Conservation (phyloP, 345 rosid genomes). For the Carallia brachiata region DNA sequence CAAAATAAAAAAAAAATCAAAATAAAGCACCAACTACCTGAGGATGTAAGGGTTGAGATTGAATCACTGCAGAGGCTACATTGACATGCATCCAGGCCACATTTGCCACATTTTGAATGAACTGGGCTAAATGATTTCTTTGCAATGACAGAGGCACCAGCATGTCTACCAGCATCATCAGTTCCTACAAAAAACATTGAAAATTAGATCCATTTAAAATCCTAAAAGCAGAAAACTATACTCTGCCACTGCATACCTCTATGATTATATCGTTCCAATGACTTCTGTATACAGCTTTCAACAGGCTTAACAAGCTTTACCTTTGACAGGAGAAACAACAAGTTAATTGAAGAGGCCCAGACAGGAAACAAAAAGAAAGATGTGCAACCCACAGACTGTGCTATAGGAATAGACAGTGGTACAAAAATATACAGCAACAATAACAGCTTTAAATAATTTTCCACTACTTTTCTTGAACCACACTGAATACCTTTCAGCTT, state of each 20-base stretch:
- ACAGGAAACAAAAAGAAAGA: no score
- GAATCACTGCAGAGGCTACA: conserved; percentile 39
- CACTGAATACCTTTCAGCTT: no score
- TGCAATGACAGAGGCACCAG: conserved; percentile 23
- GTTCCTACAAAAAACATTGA: conserved; percentile 32
- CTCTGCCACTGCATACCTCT: conserved; percentile 60
- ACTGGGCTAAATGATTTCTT: conserved; percentile 28
- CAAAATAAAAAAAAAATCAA: not conserved
- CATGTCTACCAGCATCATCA: conserved; percentile 25
- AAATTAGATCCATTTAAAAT: conserved; percentile 31
- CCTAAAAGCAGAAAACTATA: conserved; percentile 38
- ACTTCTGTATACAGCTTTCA: conserved; percentile 26
- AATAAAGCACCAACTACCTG: conserved; percentile 32
- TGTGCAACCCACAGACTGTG: no score
- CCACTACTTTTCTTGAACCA: no score
- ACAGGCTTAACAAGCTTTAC: conserved; percentile 37
- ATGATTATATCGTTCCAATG: conserved; percentile 16
- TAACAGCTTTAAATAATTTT: no score
- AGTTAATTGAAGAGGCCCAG: no score
- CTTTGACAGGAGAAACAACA: conserved; percentile 20
- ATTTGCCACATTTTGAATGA: conserved; percentile 42
- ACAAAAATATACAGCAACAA: no score
- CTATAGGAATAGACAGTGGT: no score
- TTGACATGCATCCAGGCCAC: conserved; percentile 34
- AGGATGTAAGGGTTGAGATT: conserved; percentile 27